These are phyloP conservation scores for Kingdonia uniflora DNA, from an alignment of 164 flowering plant genomes.

Conservation along the genomic window DNA sequence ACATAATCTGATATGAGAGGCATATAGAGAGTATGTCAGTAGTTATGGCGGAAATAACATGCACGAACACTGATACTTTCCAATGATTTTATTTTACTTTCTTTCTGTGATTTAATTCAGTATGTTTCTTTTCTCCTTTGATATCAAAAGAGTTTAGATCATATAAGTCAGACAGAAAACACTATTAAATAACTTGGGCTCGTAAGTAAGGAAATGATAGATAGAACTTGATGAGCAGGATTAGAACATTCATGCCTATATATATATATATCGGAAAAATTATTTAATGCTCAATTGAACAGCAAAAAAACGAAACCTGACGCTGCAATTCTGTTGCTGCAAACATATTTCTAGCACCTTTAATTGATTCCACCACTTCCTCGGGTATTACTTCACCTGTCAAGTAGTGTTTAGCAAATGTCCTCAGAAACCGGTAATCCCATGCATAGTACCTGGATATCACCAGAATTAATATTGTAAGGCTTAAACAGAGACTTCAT, in stretches of 20 bases:
- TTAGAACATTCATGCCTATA: no score
- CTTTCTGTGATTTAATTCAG: no score
- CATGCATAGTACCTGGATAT: conserved; percentile 74
- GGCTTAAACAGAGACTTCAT: no score
- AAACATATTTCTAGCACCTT: conserved; percentile 83
- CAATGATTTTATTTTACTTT: no score
- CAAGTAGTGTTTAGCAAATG: conserved; percentile 82
- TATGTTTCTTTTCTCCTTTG: background rate
- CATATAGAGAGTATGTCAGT: conserved; percentile 1
- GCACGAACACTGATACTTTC: no score
- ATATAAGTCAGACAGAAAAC: no score
- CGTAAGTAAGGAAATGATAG: no score
- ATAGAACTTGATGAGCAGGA: no score
- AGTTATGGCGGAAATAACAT: no score
- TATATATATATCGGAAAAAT: no score
- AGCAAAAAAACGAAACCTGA: conserved; percentile 81
- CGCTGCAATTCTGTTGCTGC: conserved; percentile 87
- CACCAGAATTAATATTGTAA: background rate
- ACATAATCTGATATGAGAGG: conserved; percentile 49
- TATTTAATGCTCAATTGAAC: background rate
- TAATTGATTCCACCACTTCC: conserved; percentile 70
- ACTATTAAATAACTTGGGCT: no score
- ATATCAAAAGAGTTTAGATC: no score
- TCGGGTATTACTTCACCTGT: conserved; percentile 89
- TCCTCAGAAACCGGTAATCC: conserved; percentile 85